Percentiles rank a stretch among this genome's conserved stretches.
Evolutionary conservation across 1,284 basidiomycete species (phyloP).

Genomic region (Polyporus tsugae): DNA sequence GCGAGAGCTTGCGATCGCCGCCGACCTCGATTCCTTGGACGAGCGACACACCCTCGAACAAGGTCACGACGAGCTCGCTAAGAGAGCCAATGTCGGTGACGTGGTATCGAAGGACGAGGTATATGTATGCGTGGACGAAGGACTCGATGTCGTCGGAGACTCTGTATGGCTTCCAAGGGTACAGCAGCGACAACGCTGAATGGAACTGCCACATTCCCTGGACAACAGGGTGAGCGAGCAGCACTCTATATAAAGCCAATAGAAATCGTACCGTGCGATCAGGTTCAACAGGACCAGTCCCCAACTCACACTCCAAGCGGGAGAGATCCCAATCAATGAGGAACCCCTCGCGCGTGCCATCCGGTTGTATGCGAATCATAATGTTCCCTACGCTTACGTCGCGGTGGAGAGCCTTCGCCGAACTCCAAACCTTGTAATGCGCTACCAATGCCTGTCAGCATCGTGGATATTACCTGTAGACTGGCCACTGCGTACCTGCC

Average conservation of each 20-base stretch:
- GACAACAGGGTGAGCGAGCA: neutral
- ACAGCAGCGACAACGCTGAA: constrained; percentile 14
- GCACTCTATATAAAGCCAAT: neutral
- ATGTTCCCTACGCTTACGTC: constrained; percentile 27
- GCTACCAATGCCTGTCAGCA: neutral
- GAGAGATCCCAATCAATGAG: constrained; percentile 26
- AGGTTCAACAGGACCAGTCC: neutral
- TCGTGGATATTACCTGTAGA: too few species aligned
- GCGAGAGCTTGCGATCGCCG: neutral
- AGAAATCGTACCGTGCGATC: constrained; percentile 7
- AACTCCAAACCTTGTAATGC: constrained; percentile 3
- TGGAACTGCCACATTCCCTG: constrained; percentile 30
- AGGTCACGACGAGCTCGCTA: neutral
- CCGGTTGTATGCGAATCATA: constrained; percentile 10
- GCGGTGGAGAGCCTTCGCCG: constrained; percentile 12
- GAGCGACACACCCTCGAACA: neutral
- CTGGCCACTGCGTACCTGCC: neutral
- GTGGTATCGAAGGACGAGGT: constrained; percentile 8
- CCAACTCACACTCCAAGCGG: neutral
- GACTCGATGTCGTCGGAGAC: constrained; percentile 29
- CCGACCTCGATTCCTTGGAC: neutral
- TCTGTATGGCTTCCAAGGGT: constrained; percentile 18
- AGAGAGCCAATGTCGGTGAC: neutral
- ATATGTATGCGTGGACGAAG: constrained; percentile 16
- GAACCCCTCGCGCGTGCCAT: neutral